A percentile compares a stretch with the other conserved stretches of the same genome.
Evolutionary conservation across 805 yeast species (phyloP).

Genomic region (Isabelozyma gotoi): DNA sequence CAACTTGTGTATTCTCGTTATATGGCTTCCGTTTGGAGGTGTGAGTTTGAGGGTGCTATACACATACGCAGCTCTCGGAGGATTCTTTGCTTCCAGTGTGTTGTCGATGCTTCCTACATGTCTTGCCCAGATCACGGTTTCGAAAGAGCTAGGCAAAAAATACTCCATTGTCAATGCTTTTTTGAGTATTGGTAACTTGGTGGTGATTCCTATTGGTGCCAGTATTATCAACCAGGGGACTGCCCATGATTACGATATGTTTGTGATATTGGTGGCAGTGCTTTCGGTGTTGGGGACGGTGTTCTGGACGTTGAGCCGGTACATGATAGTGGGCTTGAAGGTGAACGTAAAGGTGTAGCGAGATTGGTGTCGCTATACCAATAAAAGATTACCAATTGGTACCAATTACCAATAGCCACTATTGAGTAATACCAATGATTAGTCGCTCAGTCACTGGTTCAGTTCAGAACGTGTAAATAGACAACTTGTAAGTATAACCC

Average conservation of each 20-base stretch:
- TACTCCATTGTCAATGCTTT: conserved; percentile 33
- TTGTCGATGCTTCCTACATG: conserved; percentile 45
- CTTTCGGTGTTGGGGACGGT: conserved; percentile 25
- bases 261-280: conserved; percentile 30
- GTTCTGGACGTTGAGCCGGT: conserved; percentile 25
- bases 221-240: conserved; percentile 27
- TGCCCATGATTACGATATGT: conserved; percentile 24
- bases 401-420: too few relatives aligned
- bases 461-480: too few relatives aligned
- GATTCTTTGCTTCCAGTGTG: conserved; percentile 34
- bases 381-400: too few relatives aligned
- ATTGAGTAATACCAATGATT: too few relatives aligned
- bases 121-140: conserved; percentile 59
- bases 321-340: conserved; percentile 18
- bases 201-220: conserved; percentile 36
- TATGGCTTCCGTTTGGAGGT: conserved; percentile 36
- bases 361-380: too few relatives aligned
- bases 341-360: conserved; percentile 21
- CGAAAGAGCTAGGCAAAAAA: conserved; percentile 34
- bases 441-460: too few relatives aligned
- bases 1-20: conserved; percentile 22
- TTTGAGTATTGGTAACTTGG: conserved; percentile 29
- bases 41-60: conserved; percentile 19
- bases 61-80: conserved; percentile 34
- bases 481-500: too few relatives aligned